Evolutionary conservation across 1,139 yeast species (phyloP).

Genomic region (Pichia sp.): DNA sequence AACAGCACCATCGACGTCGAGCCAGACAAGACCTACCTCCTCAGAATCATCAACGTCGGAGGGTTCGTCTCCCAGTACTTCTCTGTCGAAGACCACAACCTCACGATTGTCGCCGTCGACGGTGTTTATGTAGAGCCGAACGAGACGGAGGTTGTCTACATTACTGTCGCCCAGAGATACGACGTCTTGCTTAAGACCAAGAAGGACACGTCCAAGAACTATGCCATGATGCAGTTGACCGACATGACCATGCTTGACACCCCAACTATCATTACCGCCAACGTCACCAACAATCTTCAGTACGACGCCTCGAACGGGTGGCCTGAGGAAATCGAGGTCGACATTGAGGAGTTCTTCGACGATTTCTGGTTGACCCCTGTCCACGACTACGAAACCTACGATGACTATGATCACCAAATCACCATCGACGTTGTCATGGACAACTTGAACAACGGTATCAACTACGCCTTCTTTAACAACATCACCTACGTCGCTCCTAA

Average conservation of each 20-base stretch:
- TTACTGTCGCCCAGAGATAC: constrained; percentile 76
- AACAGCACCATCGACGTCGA: constrained; percentile 65
- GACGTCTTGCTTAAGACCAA: constrained; percentile 71
- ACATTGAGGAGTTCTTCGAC: constrained; percentile 44
- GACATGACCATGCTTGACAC: constrained; percentile 79
- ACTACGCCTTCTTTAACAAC: constrained; percentile 88
- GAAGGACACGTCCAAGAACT: constrained; percentile 54
- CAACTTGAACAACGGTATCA: constrained; percentile 74
- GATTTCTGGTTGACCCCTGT: constrained; percentile 64
- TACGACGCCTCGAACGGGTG: constrained; percentile 46
- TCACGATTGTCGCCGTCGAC: constrained; percentile 79
- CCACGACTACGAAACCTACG: constrained; percentile 45
- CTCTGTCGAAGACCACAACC: constrained; percentile 78
- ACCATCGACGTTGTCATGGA: constrained; percentile 70
- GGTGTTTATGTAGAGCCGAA: constrained; percentile 63
- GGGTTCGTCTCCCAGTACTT: constrained; percentile 84
- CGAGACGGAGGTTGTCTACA: constrained; percentile 50
- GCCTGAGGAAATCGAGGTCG: constrained; percentile 48
- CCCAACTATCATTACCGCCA: constrained; percentile 56
- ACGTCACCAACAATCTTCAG: constrained; percentile 67
- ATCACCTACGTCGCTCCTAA: constrained; percentile 72
- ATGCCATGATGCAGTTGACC: constrained; percentile 69
- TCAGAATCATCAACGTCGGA: constrained; percentile 77
- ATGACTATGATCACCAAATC: constrained; percentile 64
- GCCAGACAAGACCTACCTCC: constrained; percentile 75